Base-by-base conservation (phyloP, 2,329 filamentous ascomycete species). In the Pseudopyricularia javanii region DNA sequence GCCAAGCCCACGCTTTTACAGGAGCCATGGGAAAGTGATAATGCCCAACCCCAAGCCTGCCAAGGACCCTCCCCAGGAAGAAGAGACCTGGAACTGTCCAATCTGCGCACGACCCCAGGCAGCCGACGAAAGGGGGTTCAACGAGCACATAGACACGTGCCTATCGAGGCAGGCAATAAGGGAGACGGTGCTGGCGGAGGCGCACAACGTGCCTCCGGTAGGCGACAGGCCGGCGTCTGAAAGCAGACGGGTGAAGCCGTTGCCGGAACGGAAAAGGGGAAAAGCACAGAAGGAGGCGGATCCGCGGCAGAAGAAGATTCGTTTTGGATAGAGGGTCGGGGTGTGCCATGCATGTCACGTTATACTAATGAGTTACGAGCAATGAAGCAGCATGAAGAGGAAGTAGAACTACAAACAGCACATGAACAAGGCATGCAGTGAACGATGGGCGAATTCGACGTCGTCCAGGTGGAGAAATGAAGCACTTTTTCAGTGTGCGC, bases 81-180 rank as follows among this genome's bases (percentile, higher is more conserved):
- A 77, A 51, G 72, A 81, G 48, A 75, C 73, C 65, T 97, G 91
- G 91, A 77, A 85, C 35, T 98, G 93, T 65, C 93, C 93, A 0
- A 87, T 97, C 47, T 98, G 93, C 65, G 70, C 72, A n/a, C 74
- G 84, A 15, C 83, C 88, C 0, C 91, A 96, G 62, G 62, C 73
- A 0, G 79, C 89, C 0, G 77, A 91, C 50, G 89, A 96, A 64
- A 76, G 75, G 47, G 71, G 70, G 0, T 95, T 97, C 68, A 98
- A 98, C 59, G 80, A 86, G 54, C 93, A 98, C 62, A 90, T 98
- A 51, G 93, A 98, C 64, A 78, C 86, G 8, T 98, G 93, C 65
- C 76, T 98, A 1, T 96, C 91, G 1, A 77, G 84, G 53, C 82
- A 87, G 62, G 88, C 89, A 0, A 97, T 98, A 60, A 85, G 85